Evolutionary conservation across 176 grass and related monocot species (phyloP), one percentile per base, ranked within the genome.

Genomic region (Carex myosuroides): DNA sequence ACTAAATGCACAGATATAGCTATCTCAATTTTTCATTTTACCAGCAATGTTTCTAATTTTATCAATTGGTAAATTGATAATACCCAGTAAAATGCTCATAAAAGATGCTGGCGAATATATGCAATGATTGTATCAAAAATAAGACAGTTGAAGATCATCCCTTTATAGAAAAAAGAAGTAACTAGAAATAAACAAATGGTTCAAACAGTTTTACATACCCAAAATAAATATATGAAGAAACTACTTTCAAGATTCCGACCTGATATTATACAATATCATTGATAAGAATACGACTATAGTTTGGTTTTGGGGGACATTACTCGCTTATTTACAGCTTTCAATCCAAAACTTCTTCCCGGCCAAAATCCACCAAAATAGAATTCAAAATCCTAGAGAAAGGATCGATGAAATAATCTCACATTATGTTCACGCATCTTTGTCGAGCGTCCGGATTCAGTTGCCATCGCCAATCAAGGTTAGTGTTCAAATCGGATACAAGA

Each of bases 341-440:
- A 57, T 5, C 6, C 22, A 55, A 80, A 17, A n/a, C 21, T 48
- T 48, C 46, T 48, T 48, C 65, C 21, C 37, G 18, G 60, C 60
- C 60, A 24, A 26, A 63, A 63, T 63, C 2, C 60, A 26, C 21
- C 21, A 63, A 63, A 21, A 63, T 63, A 2, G 0, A 26, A 35
- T 42, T 18, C 6, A 86, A 89, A 82, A 32, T 10, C 13, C 26
- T 14, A 52, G 18, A 81, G 9, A 76, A 64, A 39, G 6, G 61
- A 24, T 33, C 53, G 48, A 59, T 26, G 22, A 39, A n/a, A 68
- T 10, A 12, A 39, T 4, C 42, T 54, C 79, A 95, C 96, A 95
- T 95, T 88, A 90, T 95, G 13, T 93, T 95, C 53, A 99, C 91
- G 71, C 93, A 90, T 85, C 88, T 90, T 77, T 16, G 84, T 56